Percentiles rank a stretch among this genome's conserved stretches.
Conservation (phyloP, 345 rosid genomes). For the Alliaria petiolata region DNA sequence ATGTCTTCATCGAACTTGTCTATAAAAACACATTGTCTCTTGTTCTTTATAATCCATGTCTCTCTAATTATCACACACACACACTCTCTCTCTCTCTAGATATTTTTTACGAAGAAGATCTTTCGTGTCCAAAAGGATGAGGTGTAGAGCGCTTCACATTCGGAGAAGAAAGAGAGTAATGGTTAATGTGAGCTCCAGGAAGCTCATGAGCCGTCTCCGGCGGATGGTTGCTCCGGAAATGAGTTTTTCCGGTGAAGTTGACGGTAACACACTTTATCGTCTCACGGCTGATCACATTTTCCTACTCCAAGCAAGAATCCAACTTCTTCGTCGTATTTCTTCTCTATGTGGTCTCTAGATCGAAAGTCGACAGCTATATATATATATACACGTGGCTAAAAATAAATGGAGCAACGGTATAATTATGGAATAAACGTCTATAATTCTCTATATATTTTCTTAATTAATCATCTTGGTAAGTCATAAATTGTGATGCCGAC, state of each 20-base stretch:
- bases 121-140: constrained; percentile 28
- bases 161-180: constrained; percentile 30
- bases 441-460: neutral
- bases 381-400: neutral
- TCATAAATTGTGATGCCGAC: neutral
- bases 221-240: constrained; percentile 30
- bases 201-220: constrained; percentile 34
- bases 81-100: neutral
- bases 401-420: constrained; percentile 6
- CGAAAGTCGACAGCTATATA: neutral
- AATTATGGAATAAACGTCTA: neutral
- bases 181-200: constrained; percentile 24
- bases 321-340: constrained; percentile 33
- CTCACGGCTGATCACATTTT: constrained; percentile 35
- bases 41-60: constrained; percentile 1
- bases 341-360: constrained; percentile 32
- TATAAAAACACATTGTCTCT: constrained; percentile 10
- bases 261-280: constrained; percentile 18
- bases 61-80: neutral
- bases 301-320: constrained; percentile 31
- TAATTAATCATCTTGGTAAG: neutral
- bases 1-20: constrained; percentile 1
- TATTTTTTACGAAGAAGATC: neutral
- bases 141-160: constrained; percentile 23
- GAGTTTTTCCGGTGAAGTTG: constrained; percentile 17